Evolutionary conservation across 495 filamentous ascomycete genomes (phyloP), one percentile per base, ranked within the genome.

Genomic region (Hyphodiscus hymeniophilus): DNA sequence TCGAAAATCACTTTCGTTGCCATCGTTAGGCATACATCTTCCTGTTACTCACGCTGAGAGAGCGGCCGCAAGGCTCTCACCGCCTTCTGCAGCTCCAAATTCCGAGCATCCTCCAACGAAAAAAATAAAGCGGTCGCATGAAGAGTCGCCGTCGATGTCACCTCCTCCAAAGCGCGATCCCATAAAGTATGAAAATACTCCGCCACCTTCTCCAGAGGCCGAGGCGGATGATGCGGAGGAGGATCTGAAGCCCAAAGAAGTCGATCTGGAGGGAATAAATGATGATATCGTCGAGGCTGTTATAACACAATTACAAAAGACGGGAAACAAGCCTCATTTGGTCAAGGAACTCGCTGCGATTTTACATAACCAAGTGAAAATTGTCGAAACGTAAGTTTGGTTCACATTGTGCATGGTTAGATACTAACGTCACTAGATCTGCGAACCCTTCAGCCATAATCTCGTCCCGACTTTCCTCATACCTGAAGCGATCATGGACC

Each of bases 221-320:
- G 55, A 55, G 8, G 20, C 42, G 10, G 43, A 51, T 43, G 50
- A 57, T 30, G 33, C 36, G 26, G 58, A 58, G 20, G 45, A 55
- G 6, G 54, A 57, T n/a, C 26, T 13, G 52, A 59, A 31, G 59
- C 68, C 59, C 60, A 77, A 53, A 69, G 74, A 62, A 63, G 83
- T 97, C 58, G 87, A 94, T 60, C 76, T 89, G 48, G 82, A 90
- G 52, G 85, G 85, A 41, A 92, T 96, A 65, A 85, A 86, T 57
- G 92, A 98, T 63, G 89, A 95, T 51, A 94, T 98, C 48, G 90
- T 98, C 34, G 82, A 92, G 52, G 90, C 78, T 10, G 89, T 94
- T 35, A 89, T 97, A 48, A 70, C 92, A 47, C 89, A 94, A 66
- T 70, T 98, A 49, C 87, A 97, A 63, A 82, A 83, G 62, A 92